Evolutionary conservation across 139 green algal genomes (phyloP), one percentile per base, ranked within the genome.

Genomic region (Chlorella sp.): DNA sequence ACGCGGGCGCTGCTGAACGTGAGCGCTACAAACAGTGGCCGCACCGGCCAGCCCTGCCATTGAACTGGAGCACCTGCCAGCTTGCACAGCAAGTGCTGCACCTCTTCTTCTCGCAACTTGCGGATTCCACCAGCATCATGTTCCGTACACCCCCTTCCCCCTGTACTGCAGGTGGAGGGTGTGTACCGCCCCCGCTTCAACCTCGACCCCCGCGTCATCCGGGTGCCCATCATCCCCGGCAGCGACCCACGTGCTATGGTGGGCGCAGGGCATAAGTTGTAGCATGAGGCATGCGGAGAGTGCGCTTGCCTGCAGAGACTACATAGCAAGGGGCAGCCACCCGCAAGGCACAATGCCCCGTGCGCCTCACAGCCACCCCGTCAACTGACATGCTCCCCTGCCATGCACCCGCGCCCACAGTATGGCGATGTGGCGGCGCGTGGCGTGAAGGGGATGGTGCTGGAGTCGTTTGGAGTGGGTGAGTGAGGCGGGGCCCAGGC

Each of bases 391-490:
- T 57, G 48, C 48, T 57, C 48, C 48, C 48, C 48, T 57, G 48
- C 48, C 48, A 57, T 57, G 48, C 48, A 57, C 48, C 48, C 9
- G 48, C 90, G 93, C 2, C 60, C 87, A 36, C 85, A 90, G 71
- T 99, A 98, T 86, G 97, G 97, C 34, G 96, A 99, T 86, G 76
- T 98, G 36, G 92, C 92, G 34, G 91, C 60, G 30, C 84, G 94
- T 0, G 96, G 96, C 7, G 95, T 98, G 40, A 85, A 92, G 21
- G 97, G 96, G 24, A 86, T 98, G 1, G 95, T 99, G 26, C 94
- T 99, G 48, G 97, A 99, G 91, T 91, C 94, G 1, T 99, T 98
- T 95, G 97, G 97, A 0, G 96, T 98, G 21, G 97, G 97, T 90
- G 98, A 99, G 95, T 95, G 80, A 3, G 30, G 69, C 28, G 21